A percentile compares a stretch with the other conserved stretches of the same genome.
These are phyloP conservation scores for Venturia aucupariae DNA, from an alignment of 2,329 filamentous ascomycete genomes.

Conservation along the genomic window DNA sequence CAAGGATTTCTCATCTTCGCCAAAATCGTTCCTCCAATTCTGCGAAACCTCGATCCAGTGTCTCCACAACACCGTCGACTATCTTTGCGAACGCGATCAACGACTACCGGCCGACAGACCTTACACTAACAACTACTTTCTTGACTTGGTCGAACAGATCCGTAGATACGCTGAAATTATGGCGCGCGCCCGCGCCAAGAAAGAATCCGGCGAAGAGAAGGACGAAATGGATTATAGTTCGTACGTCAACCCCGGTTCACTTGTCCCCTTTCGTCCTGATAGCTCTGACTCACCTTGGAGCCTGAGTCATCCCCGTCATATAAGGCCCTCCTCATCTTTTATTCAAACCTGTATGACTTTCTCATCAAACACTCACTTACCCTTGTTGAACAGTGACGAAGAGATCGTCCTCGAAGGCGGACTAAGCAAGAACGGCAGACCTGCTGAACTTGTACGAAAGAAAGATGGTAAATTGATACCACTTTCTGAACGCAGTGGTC, in stretches of 20 bases:
- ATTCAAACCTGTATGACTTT: neutral
- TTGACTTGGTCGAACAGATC: slow-evolving; percentile 92
- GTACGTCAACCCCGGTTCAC: slow-evolving; percentile 28
- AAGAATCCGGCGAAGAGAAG: slow-evolving; percentile 45
- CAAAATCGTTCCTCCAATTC: slow-evolving; percentile 74
- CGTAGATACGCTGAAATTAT: slow-evolving; percentile 80
- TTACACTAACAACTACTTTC: slow-evolving; percentile 93
- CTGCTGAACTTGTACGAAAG: slow-evolving; percentile 75
- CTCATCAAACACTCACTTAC: slow-evolving; percentile 11
- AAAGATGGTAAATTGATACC: slow-evolving; percentile 74
- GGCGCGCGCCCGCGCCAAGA: slow-evolving; percentile 61
- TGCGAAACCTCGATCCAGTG: slow-evolving; percentile 85
- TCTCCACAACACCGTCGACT: slow-evolving; percentile 80
- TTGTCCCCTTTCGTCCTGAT: slow-evolving; percentile 1
- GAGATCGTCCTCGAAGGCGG: slow-evolving; percentile 75
- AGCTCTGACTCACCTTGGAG: slow-evolving; percentile 11
- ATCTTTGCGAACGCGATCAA: slow-evolving; percentile 78
- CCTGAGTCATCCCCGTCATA: slow-evolving; percentile 8
- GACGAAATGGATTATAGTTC: slow-evolving; percentile 43
- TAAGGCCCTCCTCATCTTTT: neutral
- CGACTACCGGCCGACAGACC: slow-evolving; percentile 75
- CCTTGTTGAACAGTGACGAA: slow-evolving; percentile 45
- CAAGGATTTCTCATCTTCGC: slow-evolving; percentile 65
- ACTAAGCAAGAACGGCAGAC: slow-evolving; percentile 69
- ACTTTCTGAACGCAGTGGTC: slow-evolving; percentile 52